Percentiles rank a stretch among this genome's conserved stretches.
These are phyloP conservation scores for Tolypocladium nubicola DNA, from an alignment of 2,329 filamentous ascomycete species.

Conservation along the genomic window DNA sequence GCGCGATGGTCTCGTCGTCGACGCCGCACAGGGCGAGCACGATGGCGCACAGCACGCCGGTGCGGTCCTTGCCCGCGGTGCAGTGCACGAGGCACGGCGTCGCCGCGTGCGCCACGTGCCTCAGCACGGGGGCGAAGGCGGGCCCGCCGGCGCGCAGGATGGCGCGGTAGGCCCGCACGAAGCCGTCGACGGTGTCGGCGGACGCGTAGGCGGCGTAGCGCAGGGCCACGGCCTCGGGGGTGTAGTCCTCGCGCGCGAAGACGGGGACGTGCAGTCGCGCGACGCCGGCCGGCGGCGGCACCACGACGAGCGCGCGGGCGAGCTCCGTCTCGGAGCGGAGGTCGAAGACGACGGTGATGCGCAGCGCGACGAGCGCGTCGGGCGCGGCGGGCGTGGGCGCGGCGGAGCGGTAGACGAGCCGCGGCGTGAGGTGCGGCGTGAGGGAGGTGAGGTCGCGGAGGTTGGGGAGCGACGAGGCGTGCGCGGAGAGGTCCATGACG, in stretches of 20 bases:
- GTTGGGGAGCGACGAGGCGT: background rate
- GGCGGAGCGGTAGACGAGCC: slow-evolving; percentile 57
- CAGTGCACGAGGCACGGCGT: slow-evolving; percentile 58
- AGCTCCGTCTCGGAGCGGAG: slow-evolving; percentile 55
- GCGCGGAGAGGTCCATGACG: background rate
- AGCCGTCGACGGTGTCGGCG: slow-evolving; percentile 41
- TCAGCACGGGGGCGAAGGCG: slow-evolving; percentile 41
- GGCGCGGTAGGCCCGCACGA: slow-evolving; percentile 50
- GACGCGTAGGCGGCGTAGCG: slow-evolving; percentile 50
- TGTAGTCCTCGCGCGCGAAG: slow-evolving; percentile 50
- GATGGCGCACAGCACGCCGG: slow-evolving; percentile 58
- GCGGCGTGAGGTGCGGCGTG: slow-evolving; percentile 14
- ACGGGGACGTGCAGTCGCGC: slow-evolving; percentile 52
- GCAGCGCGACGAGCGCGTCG: slow-evolving; percentile 38
- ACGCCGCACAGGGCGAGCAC: slow-evolving; percentile 55
- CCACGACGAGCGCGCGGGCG: slow-evolving; percentile 18
- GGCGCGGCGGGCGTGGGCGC: slow-evolving; percentile 48
- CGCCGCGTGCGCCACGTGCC: slow-evolving; percentile 32
- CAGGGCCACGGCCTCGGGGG: slow-evolving; percentile 50
- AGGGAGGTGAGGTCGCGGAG: background rate
- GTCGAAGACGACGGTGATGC: slow-evolving; percentile 59
- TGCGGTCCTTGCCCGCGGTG: slow-evolving; percentile 69
- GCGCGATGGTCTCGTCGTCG: slow-evolving; percentile 44
- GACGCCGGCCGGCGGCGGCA: slow-evolving; percentile 5
- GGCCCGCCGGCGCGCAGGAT: slow-evolving; percentile 45